These are phyloP conservation scores for Triticum urartu DNA, from an alignment of 176 grass and related monocot species.

Conservation along the genomic window DNA sequence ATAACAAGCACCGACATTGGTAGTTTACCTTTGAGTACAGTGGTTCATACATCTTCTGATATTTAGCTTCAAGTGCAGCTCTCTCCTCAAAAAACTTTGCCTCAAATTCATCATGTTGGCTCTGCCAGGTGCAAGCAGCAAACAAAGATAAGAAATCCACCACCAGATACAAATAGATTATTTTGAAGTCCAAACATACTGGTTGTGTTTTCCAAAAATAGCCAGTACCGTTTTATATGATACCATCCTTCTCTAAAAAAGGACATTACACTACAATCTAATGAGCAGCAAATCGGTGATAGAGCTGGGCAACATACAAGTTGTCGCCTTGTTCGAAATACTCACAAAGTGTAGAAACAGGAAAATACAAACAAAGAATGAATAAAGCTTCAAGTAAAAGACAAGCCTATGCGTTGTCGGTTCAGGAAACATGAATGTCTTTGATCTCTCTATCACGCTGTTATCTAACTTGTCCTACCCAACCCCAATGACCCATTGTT, in stretches of 20 bases:
- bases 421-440: background rate
- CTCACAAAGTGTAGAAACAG: background rate
- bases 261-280: background rate
- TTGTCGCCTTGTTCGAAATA: background rate
- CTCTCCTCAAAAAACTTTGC: slow-evolving; percentile 88
- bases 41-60: slow-evolving; percentile 91
- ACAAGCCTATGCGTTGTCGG: background rate
- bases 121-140: slow-evolving; percentile 32
- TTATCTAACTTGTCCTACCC: background rate
- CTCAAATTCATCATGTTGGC: slow-evolving; percentile 72
- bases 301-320: background rate
- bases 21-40: slow-evolving; percentile 71
- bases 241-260: background rate
- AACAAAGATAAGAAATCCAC: background rate
- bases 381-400: background rate
- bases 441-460: background rate
- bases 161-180: background rate
- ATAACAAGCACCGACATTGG: background rate
- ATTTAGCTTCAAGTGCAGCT: slow-evolving; percentile 87
- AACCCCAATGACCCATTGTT: background rate
- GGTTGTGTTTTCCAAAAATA: background rate
- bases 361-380: background rate
- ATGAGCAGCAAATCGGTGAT: background rate
- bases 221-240: background rate
- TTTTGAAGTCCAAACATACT: background rate